A percentile compares a stretch with the other conserved stretches of the same genome.
Conservation (phyloP, 2,329 filamentous ascomycete species). For the Graphiopsis chlorocephala region DNA sequence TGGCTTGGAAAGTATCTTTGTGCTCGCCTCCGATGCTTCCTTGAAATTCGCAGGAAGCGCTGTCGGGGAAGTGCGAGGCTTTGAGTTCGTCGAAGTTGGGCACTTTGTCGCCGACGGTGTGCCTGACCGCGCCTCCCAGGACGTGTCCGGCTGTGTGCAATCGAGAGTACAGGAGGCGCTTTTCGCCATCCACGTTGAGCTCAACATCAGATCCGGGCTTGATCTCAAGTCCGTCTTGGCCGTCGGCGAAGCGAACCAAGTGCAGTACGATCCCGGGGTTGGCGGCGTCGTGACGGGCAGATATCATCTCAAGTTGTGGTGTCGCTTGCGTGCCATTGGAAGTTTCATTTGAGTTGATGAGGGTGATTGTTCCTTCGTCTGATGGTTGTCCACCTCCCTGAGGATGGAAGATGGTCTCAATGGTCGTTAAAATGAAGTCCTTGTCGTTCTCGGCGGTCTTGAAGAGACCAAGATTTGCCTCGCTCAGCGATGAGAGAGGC, state of each 20-base stretch:
- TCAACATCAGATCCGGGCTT: constrained; percentile 44
- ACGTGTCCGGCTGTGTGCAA: constrained; percentile 74
- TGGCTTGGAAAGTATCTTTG: constrained; percentile 61
- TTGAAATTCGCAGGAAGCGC: constrained; percentile 65
- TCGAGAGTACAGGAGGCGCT: constrained; percentile 62
- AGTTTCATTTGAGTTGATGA: not conserved
- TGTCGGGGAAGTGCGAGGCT: constrained; percentile 68
- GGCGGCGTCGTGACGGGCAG: constrained; percentile 56
- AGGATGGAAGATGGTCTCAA: constrained; percentile 70
- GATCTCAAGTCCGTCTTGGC: constrained; percentile 35
- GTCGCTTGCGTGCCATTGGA: not conserved
- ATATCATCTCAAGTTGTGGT: constrained; percentile 50
- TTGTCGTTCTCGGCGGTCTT: constrained; percentile 18
- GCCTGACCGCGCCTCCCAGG: constrained; percentile 64
- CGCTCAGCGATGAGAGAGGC: not conserved
- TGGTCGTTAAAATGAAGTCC: constrained; percentile 39
- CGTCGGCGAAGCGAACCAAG: constrained; percentile 55
- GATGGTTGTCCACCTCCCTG: constrained; percentile 74
- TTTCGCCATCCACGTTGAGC: constrained; percentile 60
- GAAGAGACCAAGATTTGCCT: constrained; percentile 2
- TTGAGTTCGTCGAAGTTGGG: constrained; percentile 63
- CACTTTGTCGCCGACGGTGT: constrained; percentile 53
- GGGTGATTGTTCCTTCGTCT: constrained; percentile 59
- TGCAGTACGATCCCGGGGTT: constrained; percentile 61
- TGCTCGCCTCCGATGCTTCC: constrained; percentile 64